Evolutionary conservation across 805 yeast species (phyloP), one percentile per base, ranked within the genome.

Genomic region (Zygotorulaspora florentina): DNA sequence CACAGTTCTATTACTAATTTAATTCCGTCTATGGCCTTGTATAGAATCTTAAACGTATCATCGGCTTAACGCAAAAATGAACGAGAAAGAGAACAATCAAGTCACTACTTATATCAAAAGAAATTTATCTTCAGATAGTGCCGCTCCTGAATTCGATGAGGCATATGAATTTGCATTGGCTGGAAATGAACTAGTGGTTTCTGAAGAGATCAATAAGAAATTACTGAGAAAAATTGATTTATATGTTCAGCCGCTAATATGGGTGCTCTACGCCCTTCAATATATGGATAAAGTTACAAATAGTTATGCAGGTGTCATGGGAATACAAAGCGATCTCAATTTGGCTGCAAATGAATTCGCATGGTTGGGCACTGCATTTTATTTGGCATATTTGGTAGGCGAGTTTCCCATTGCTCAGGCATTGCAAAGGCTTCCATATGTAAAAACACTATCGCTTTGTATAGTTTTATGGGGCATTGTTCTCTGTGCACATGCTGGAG

Each of bases 231-330:
- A 46, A 39, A 42, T 46, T 28, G 50, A 46, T 39, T 16, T 42
- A 13, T 42, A 44, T 27, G 39, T 46, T 30, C 45, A 42, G 31
- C 50, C 50, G 8, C 16, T 46, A 12, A 46, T 46, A 27, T 46
- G 50, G 43, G 13, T 35, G 2, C 20, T 46, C 1, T 46, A 46
- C 27, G 33, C 50, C 9, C 26, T 42, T 12, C 46, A 42, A 26
- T 46, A 37, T 17, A 46, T 46, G 50, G 46, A 46, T 31, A 46
- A 46, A 30, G 50, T 42, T 3, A 42, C 46, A 15, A 46, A 43
- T 11, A 38, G 23, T 11, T 46, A 37, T 11, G 46, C 46, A 3
- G 50, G 43, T 28, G 50, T 46, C 11, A 46, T 46, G 50, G 50
- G 50, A n/a, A 35, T 42, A 11, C 45, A 42, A 18, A 13, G 17